phyloP scores from a whole-genome alignment of 2,329 filamentous ascomycete species.

The Cladosporium oxysporum region DNA sequence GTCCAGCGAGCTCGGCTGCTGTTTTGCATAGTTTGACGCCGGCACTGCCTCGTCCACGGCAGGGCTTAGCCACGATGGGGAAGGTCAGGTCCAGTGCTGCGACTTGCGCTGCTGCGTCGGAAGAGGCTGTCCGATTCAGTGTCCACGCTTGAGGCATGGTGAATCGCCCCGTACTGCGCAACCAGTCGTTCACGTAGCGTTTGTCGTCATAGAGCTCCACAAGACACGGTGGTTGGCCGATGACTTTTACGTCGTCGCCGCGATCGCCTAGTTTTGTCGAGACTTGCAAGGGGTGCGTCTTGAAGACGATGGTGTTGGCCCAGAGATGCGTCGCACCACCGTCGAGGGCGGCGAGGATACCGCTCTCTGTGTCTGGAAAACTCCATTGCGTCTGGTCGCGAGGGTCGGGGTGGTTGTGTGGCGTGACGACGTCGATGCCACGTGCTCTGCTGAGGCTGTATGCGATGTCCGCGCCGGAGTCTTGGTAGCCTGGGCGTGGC shows the following conservation, averaged over 20 bases:
- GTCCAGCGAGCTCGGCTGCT: constrained; percentile 36
- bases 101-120: constrained; percentile 23
- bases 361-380: constrained; percentile 48
- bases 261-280: constrained; percentile 39
- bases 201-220: constrained; percentile 57
- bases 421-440: constrained; percentile 35
- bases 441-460: constrained; percentile 40
- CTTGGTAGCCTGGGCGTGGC: constrained; percentile 45
- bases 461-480: constrained; percentile 53
- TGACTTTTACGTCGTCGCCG: constrained; percentile 39
- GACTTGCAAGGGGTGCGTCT: constrained; percentile 50
- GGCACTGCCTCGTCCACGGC: constrained; percentile 52
- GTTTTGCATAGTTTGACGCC: constrained; percentile 51
- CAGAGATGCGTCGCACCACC: constrained; percentile 48
- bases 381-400: constrained; percentile 38
- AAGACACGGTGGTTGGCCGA: constrained; percentile 51
- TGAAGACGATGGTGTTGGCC: constrained; percentile 55
- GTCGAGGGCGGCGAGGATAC: constrained; percentile 44
- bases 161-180: constrained; percentile 38
- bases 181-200: constrained; percentile 48
- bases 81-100: constrained; percentile 29
- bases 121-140: constrained; percentile 1
- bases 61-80: constrained; percentile 52
- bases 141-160: neutral
- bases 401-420: neutral